phyloP scores from a whole-genome alignment of 371 early-diverging fungal genomes.

The Apophysomyces elegans region DNA sequence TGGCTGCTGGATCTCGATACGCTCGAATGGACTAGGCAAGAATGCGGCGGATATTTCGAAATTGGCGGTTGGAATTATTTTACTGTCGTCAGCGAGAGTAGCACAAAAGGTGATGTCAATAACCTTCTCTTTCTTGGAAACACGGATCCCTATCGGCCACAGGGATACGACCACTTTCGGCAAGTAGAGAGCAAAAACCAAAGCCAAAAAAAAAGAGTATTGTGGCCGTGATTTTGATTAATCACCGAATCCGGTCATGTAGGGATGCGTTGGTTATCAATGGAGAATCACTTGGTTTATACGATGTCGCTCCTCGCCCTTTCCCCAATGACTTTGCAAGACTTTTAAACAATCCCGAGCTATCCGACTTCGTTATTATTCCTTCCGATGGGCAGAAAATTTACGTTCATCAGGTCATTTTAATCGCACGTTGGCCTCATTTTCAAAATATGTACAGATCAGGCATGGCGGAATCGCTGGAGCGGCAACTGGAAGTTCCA shows the following conservation, averaged over 20 bases:
- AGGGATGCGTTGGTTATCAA: slow-evolving; percentile 60
- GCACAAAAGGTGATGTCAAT: slow-evolving; percentile 15
- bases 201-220: neutral
- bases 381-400: slow-evolving; percentile 48
- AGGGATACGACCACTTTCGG: slow-evolving; percentile 64
- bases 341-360: slow-evolving; percentile 56
- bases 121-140: slow-evolving; percentile 55
- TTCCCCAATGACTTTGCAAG: slow-evolving; percentile 49
- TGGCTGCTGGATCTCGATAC: slow-evolving; percentile 67
- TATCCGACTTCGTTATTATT: slow-evolving; percentile 60
- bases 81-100: slow-evolving; percentile 43
- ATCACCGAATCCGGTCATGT: neutral
- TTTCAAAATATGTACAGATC: slow-evolving; percentile 60
- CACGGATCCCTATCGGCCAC: slow-evolving; percentile 54
- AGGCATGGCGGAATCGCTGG: slow-evolving; percentile 63
- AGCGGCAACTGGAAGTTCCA: slow-evolving; percentile 51
- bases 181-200: slow-evolving; percentile 5
- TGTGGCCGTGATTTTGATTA: neutral
- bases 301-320: slow-evolving; percentile 53
- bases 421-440: slow-evolving; percentile 70
- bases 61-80: slow-evolving; percentile 68
- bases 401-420: slow-evolving; percentile 64
- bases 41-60: slow-evolving; percentile 56
- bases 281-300: slow-evolving; percentile 59
- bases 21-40: slow-evolving; percentile 63